Evolutionary conservation across 176 grass and related monocot genomes (phyloP).

Genomic region (Eragrostis nindensis): DNA sequence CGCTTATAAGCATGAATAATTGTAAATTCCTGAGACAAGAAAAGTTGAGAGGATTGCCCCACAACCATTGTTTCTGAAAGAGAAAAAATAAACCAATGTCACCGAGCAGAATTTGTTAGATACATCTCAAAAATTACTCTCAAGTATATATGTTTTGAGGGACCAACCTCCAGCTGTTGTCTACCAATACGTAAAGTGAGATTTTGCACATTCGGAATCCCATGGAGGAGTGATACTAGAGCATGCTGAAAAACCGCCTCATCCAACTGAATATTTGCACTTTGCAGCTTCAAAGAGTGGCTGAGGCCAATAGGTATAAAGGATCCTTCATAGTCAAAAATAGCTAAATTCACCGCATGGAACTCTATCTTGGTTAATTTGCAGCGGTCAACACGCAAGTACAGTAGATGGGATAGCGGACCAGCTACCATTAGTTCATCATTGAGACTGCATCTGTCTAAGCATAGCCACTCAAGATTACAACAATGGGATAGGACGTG

Average conservation of each 20-base stretch:
- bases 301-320: neutral
- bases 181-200: neutral
- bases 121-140: neutral
- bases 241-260: neutral
- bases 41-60: neutral
- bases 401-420: neutral
- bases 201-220: constrained; percentile 17
- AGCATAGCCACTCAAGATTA: neutral
- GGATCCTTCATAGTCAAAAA: neutral
- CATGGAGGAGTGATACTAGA: neutral
- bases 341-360: neutral
- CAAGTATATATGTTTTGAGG: neutral
- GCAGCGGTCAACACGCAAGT: neutral
- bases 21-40: constrained; percentile 9
- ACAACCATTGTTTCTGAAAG: neutral
- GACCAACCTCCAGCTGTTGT: neutral
- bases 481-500: neutral
- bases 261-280: neutral
- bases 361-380: neutral
- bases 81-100: neutral
- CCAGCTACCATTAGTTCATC: neutral
- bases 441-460: neutral
- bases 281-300: neutral
- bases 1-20: neutral
- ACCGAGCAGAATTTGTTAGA: neutral